Percentiles rank a stretch among this genome's conserved stretches.
Conservation (phyloP, 139 green algal species). For the Picochlorum sp. region DNA sequence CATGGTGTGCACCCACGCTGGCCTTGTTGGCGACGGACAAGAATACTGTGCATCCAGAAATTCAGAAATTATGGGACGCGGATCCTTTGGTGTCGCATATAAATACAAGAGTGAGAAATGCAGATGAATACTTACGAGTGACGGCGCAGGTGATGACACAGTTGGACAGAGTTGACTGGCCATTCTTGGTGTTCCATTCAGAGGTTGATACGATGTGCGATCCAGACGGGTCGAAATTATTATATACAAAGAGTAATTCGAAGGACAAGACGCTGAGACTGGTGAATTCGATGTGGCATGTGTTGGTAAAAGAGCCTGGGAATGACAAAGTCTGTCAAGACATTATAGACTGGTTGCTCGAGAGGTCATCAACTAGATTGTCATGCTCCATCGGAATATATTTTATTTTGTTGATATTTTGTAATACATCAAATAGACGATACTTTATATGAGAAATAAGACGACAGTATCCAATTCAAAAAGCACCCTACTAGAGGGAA, state of each 20-base stretch:
- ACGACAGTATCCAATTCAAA: too few relatives aligned
- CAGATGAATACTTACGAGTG: conserved; percentile 40
- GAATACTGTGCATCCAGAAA: conserved; percentile 41
- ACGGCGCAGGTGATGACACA: conserved; percentile 21
- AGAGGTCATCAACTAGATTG: not conserved
- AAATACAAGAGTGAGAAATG: conserved; percentile 31
- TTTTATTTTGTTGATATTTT: too few relatives aligned
- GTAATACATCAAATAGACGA: too few relatives aligned
- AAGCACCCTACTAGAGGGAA: too few relatives aligned
- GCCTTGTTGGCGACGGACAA: conserved; percentile 25
- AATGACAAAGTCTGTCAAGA: conserved; percentile 37
- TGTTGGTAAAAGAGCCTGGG: conserved; percentile 51
- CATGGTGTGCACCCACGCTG: conserved; percentile 26
- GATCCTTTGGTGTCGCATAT: conserved; percentile 31
- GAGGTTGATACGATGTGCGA: conserved; percentile 58
- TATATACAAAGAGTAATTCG: conserved; percentile 26
- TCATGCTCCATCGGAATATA: too few relatives aligned
- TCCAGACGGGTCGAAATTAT: conserved; percentile 39
- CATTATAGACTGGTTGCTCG: conserved; percentile 28
- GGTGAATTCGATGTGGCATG: conserved; percentile 56
- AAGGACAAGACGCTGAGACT: conserved; percentile 53
- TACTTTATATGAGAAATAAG: too few relatives aligned
- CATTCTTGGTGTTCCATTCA: conserved; percentile 52
- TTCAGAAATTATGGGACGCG: conserved; percentile 45
- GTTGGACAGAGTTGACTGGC: conserved; percentile 30